Conservation (phyloP, 192 early-diverging fungal genomes). For the Phlyctochytrium bullatum region DNA sequence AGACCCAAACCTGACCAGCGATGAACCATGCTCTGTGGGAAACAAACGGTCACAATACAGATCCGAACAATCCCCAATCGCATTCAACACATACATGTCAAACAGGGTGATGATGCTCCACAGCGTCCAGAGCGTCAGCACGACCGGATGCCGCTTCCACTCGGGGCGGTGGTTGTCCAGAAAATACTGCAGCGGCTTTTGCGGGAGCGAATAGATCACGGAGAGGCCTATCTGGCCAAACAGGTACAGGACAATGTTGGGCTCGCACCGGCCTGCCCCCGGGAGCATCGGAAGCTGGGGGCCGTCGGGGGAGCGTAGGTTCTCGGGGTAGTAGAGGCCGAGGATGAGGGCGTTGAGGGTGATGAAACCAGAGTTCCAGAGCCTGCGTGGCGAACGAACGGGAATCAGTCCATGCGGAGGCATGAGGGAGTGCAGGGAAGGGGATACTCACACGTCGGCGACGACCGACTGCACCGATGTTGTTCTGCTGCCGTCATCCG, state of each 20-base stretch:
- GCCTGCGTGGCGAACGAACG: background rate
- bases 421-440: no score
- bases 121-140: slow-evolving; percentile 15
- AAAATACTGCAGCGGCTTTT: slow-evolving; percentile 25
- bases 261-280: slow-evolving; percentile 11
- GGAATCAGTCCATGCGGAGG: no score
- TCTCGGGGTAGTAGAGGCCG: background rate
- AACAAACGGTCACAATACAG: background rate
- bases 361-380: background rate
- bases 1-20: slow-evolving; percentile 27
- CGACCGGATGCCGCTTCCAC: background rate
- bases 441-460: background rate
- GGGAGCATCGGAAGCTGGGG: no score
- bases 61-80: background rate
- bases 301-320: background rate
- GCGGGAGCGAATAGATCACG: slow-evolving; percentile 27
- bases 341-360: background rate
- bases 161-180: slow-evolving; percentile 27
- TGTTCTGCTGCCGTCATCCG: no score
- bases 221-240: slow-evolving; percentile 22
- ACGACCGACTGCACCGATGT: background rate
- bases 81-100: slow-evolving; percentile 21
- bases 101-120: slow-evolving; percentile 27
- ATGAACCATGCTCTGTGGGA: slow-evolving; percentile 24
- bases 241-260: slow-evolving; percentile 13